Evolutionary conservation across 75 land plant species (phyloP).

Genomic region (Sequoiadendron giganteum): DNA sequence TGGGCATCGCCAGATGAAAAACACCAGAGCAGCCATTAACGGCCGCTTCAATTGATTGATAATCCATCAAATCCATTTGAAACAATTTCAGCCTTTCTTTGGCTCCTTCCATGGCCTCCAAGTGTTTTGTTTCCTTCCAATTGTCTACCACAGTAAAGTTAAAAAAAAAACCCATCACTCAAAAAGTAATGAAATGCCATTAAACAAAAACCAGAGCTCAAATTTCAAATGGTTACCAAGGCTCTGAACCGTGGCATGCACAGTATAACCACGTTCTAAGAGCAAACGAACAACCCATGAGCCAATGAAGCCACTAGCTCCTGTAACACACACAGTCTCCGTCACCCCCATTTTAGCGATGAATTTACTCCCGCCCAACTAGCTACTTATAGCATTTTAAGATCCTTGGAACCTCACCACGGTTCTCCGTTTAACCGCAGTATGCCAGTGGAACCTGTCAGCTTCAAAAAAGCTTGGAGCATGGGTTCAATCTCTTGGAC

Average conservation of each 20-base stretch:
- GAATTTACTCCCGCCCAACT: too few species aligned
- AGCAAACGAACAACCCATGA: conserved; percentile 42
- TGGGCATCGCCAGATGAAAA: conserved; percentile 75
- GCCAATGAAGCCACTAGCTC: conserved; percentile 61
- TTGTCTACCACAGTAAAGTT: conserved; percentile 18
- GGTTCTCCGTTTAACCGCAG: too few species aligned
- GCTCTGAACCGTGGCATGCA: conserved; percentile 31
- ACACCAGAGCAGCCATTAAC: conserved; percentile 45
- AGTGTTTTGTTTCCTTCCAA: conserved; percentile 52
- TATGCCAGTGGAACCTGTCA: too few species aligned
- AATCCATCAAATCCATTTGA: conserved; percentile 65
- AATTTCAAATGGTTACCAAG: neutral
- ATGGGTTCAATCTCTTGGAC: too few species aligned
- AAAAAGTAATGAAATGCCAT: neutral
- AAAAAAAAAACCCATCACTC: neutral
- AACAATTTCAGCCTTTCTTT: conserved; percentile 51
- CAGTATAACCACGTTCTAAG: conserved; percentile 38
- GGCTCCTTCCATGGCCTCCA: conserved; percentile 51
- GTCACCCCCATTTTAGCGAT: neutral
- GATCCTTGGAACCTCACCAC: too few species aligned
- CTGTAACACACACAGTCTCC: conserved; percentile 50
- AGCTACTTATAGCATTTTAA: too few species aligned
- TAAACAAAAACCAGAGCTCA: neutral
- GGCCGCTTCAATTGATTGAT: conserved; percentile 47
- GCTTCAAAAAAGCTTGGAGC: too few species aligned